These are phyloP conservation scores for Cephaloascus albidus DNA, from an alignment of 805 yeast species.

Conservation along the genomic window DNA sequence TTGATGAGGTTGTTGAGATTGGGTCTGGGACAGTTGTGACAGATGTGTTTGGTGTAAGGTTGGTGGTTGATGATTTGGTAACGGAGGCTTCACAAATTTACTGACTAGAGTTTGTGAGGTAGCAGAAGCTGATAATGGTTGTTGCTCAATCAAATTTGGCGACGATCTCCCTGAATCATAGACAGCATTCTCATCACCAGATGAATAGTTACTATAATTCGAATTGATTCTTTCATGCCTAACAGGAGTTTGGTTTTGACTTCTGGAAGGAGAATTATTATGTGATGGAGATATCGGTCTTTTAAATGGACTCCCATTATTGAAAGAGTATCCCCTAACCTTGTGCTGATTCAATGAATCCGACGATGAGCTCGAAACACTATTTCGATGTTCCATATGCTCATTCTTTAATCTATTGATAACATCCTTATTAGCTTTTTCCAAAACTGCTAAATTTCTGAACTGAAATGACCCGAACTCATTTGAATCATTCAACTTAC, in stretches of 20 bases:
- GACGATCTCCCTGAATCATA: slow-evolving; percentile 3
- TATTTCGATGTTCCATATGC: slow-evolving; percentile 53
- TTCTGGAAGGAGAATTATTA: slow-evolving; percentile 1
- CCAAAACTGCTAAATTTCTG: slow-evolving; percentile 81
- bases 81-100: too few species aligned
- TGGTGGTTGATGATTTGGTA: not conserved
- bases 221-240: slow-evolving; percentile 23
- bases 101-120: not conserved
- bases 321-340: slow-evolving; percentile 16
- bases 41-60: not conserved
- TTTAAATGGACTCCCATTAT: slow-evolving; percentile 28
- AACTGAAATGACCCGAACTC: slow-evolving; percentile 93
- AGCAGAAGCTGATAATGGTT: not conserved
- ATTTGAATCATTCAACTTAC: slow-evolving; percentile 59
- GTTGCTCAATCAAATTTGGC: slow-evolving; percentile 3
- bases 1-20: slow-evolving; percentile 16
- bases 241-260: slow-evolving; percentile 6
- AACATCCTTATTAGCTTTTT: slow-evolving; percentile 88
- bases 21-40: slow-evolving; percentile 2
- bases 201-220: slow-evolving; percentile 18
- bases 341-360: slow-evolving; percentile 20
- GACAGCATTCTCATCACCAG: slow-evolving; percentile 17
- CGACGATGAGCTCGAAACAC: slow-evolving; percentile 40
- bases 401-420: slow-evolving; percentile 81
- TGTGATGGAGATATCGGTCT: slow-evolving; percentile 36